Evolutionary conservation across 1,284 basidiomycete genomes (phyloP).

Genomic region (Boletellus dicymbophilus): DNA sequence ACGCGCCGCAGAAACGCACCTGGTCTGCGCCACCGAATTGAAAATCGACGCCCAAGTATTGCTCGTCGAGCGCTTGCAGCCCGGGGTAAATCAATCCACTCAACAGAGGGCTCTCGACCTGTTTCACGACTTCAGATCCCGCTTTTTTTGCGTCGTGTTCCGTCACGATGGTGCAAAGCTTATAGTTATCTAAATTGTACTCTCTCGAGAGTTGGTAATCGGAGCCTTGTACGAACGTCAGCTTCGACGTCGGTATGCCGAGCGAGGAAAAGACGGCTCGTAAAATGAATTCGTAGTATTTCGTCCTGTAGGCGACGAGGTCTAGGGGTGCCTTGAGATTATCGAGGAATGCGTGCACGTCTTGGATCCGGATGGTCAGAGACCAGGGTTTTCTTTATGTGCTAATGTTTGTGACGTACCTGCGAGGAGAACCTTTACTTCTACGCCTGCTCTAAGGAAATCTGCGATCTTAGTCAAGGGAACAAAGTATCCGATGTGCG

Average conservation of each 20-base stretch:
- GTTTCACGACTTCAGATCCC: conserved; percentile 99
- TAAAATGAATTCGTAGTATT: conserved; percentile 89
- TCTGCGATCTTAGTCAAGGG: conserved; percentile 96
- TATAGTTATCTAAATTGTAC: conserved; percentile 96
- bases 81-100: conserved; percentile 96
- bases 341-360: conserved; percentile 97
- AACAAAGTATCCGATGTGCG: conserved; percentile 98
- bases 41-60: conserved; percentile 96
- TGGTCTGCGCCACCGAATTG: conserved; percentile 99
- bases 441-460: conserved; percentile 90
- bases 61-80: conserved; percentile 95
- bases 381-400: background rate
- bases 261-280: conserved; percentile 86
- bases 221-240: conserved; percentile 88
- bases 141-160: conserved; percentile 99
- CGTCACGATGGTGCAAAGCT: conserved; percentile 85
- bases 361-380: conserved; percentile 41
- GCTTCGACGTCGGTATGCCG: conserved; percentile 86
- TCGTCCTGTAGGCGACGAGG: conserved; percentile 85
- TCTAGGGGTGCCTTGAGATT: conserved; percentile 98
- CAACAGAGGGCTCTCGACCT: conserved; percentile 90
- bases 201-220: conserved; percentile 91
- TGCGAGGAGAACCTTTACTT: conserved; percentile 89
- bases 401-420: conserved; percentile 46
- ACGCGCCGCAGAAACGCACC: conserved; percentile 43